Percentiles rank a stretch among this genome's conserved stretches.
These are phyloP conservation scores for Xerocomellus amylosporus DNA, from an alignment of 768 basidiomycete species.

Conservation along the genomic window DNA sequence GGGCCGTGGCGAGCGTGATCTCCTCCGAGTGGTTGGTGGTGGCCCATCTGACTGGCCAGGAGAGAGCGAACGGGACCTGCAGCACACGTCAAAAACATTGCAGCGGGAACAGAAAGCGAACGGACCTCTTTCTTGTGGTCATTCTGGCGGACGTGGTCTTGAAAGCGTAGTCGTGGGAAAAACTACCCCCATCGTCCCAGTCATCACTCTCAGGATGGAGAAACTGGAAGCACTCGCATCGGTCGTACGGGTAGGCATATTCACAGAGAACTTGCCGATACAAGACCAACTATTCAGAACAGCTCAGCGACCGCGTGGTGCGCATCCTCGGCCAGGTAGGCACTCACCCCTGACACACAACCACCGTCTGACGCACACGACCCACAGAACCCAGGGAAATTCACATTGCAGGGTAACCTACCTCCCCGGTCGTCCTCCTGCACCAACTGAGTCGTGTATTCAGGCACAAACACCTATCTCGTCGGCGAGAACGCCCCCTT, in stretches of 20 bases:
- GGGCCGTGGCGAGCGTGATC: slow-evolving; percentile 39
- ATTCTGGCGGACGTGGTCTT: slow-evolving; percentile 35
- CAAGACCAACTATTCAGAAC: background rate
- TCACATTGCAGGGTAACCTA: slow-evolving; percentile 73
- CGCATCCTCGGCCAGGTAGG: slow-evolving; percentile 74
- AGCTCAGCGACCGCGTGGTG: slow-evolving; percentile 69
- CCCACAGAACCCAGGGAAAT: slow-evolving; percentile 79
- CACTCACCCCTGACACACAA: background rate
- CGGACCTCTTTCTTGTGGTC: slow-evolving; percentile 49
- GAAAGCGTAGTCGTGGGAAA: slow-evolving; percentile 15
- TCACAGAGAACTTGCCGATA: background rate
- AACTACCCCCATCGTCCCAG: no score
- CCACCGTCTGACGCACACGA: background rate
- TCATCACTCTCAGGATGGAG: slow-evolving; percentile 40
- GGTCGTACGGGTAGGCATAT: slow-evolving; percentile 48
- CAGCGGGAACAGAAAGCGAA: background rate
- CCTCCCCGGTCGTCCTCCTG: background rate
- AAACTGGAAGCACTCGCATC: slow-evolving; percentile 51
- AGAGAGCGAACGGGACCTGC: slow-evolving; percentile 51
- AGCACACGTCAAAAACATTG: background rate
- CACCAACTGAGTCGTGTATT: background rate
- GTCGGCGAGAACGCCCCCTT: slow-evolving; percentile 68
- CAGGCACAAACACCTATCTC: slow-evolving; percentile 90
- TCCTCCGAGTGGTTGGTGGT: slow-evolving; percentile 42
- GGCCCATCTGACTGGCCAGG: slow-evolving; percentile 31